Evolutionary conservation across 2,329 filamentous ascomycete genomes (phyloP), one percentile per base, ranked within the genome.

Genomic region (Pyrenochaeta sp.): DNA sequence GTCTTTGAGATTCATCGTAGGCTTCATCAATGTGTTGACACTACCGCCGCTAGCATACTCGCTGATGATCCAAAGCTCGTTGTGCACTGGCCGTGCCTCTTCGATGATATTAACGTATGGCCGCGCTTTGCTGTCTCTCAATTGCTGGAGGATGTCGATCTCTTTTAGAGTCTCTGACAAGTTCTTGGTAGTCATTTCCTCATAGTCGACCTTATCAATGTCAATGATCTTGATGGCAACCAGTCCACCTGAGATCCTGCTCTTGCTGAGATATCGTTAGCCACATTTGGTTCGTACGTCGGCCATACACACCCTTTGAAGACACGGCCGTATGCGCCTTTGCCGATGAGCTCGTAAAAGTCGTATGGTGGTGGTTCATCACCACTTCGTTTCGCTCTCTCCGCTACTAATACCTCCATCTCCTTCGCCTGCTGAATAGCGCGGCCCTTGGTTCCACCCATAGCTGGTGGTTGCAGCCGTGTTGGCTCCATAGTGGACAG

Each of bases 71-170:
- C 92, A 96, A 80, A 96, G 89, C 59, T 91, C 87, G 66, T 90
- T 88, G 42, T 90, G 90, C 37, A 94, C 87, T 8, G 90, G 88
- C 22, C 93, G 83, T 4, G 91, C 91, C 65, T 93, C 91, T 67
- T 93, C 88, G 50, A 94, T 90, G 67, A 89, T 85, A 73, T 94
- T 95, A 78, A 96, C 88, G 75, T 95, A 95, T 72, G 94, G 94
- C 65, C 86, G 85, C 19, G 91, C 91, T 47, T 88, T 89, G 64
- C 85, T 90, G 65, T 91, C 89, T 69, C 89, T 88, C 50, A 96
- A 82, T 56, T 91, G 82, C 68, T 91, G 88, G 49, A 96, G 81
- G 25, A 91, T 86, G 47, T 82, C 84, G 43, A 87, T 88, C 70
- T 90, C 87, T 59, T 86, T 85, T 54, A 86, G 82, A 51, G 88